These are phyloP conservation scores for Fraxinus ornus DNA, from an alignment of 305 asterid species.

Conservation along the genomic window DNA sequence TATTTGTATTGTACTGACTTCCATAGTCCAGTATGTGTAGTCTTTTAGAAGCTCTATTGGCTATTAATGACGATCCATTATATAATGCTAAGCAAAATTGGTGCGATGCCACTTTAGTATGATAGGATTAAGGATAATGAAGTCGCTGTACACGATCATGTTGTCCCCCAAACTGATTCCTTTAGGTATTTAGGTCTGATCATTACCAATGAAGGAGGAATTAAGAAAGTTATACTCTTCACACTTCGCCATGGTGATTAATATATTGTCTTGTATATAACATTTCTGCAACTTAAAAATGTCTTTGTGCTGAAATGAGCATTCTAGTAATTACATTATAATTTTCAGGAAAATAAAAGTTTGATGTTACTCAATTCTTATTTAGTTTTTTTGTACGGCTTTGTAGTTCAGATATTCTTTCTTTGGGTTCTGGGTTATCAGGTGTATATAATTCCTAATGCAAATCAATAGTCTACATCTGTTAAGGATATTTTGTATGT, in stretches of 20 bases:
- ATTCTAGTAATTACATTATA: background rate
- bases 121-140: background rate
- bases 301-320: background rate
- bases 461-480: background rate
- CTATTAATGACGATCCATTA: background rate
- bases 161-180: background rate
- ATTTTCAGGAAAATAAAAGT: background rate
- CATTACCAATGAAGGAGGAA: background rate
- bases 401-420: background rate
- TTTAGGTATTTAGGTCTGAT: background rate
- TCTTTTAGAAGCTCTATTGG: background rate
- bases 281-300: background rate
- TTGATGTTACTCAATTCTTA: background rate
- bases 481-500: conserved; percentile 11
- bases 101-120: background rate
- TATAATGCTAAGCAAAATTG: background rate
- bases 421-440: background rate
- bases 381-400: background rate
- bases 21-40: background rate
- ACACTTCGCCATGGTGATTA: background rate
- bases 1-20: background rate
- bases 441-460: background rate
- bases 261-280: background rate
- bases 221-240: background rate
- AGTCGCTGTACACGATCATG: background rate